These are phyloP conservation scores for Trypanosoma rangeli DNA, from an alignment of 208 protist genomes.

Conservation along the genomic window DNA sequence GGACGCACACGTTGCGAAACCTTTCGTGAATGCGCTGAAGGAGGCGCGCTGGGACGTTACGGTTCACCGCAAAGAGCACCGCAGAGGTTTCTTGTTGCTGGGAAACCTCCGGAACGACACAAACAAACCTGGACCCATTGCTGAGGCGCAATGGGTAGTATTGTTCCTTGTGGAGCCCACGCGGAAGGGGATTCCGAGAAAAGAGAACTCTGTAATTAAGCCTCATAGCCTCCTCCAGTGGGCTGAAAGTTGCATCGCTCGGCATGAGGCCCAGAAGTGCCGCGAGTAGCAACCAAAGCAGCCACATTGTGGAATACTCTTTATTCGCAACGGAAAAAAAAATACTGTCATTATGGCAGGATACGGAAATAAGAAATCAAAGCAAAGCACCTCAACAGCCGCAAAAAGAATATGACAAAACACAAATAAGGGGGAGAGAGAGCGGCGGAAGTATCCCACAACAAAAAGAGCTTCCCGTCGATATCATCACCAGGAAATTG, in stretches of 20 bases:
- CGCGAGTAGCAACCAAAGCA: neutral
- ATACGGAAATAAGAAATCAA: neutral
- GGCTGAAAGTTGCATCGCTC: neutral
- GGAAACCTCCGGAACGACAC: constrained; percentile 28
- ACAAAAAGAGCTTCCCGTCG: no score
- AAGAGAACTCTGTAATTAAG: constrained; percentile 28
- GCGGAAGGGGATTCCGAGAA: constrained; percentile 14
- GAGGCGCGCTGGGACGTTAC: neutral
- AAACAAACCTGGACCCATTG: constrained; percentile 46
- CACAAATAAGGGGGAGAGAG: neutral
- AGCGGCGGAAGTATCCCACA: no score
- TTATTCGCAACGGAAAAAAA: neutral
- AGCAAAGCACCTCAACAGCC: neutral
- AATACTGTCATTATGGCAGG: neutral
- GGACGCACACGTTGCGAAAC: constrained; percentile 6
- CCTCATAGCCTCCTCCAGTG: neutral
- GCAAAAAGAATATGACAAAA: no score
- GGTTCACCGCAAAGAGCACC: constrained; percentile 4
- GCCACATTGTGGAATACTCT: neutral
- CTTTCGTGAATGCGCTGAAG: constrained; percentile 3
- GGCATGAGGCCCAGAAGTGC: neutral
- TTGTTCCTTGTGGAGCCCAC: neutral
- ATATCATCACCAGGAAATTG: neutral
- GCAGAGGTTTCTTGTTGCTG: neutral
- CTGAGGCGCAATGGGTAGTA: constrained; percentile 42